Conservation (phyloP, 192 early-diverging fungal genomes). For the Linnemannia schmuckeri region DNA sequence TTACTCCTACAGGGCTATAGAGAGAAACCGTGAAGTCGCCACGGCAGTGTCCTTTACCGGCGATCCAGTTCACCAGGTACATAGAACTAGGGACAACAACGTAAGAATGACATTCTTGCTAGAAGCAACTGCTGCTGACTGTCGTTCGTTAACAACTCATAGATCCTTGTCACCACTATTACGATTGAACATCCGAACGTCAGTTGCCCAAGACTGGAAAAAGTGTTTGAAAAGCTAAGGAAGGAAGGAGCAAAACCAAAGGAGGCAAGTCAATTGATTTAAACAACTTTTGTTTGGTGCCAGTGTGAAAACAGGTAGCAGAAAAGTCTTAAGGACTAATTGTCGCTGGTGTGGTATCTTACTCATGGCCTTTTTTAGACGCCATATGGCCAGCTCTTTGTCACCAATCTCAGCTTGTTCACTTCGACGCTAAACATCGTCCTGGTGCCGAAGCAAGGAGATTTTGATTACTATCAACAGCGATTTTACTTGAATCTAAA, state of each 20-base stretch:
- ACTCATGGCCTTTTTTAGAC: slow-evolving; percentile 49
- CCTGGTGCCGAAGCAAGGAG: slow-evolving; percentile 59
- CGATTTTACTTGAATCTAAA: slow-evolving; percentile 67
- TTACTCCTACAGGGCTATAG: slow-evolving; percentile 31
- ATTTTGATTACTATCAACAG: slow-evolving; percentile 60
- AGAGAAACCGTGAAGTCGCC: slow-evolving; percentile 51
- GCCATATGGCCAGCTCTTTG: slow-evolving; percentile 58
- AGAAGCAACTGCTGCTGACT: not conserved
- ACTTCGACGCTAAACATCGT: slow-evolving; percentile 64
- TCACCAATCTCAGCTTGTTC: slow-evolving; percentile 62
- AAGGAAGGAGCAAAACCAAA: slow-evolving; percentile 39
- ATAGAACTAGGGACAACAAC: not conserved
- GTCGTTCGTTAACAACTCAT: not conserved
- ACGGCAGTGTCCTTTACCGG: slow-evolving; percentile 52
- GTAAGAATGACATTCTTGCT: not conserved
- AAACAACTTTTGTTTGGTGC: not conserved
- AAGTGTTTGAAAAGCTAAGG: slow-evolving; percentile 37
- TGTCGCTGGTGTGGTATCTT: not conserved
- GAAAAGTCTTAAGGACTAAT: not conserved
- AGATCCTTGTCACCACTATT: slow-evolving; percentile 35
- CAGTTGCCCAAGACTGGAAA: slow-evolving; percentile 41
- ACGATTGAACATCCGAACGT: slow-evolving; percentile 42
- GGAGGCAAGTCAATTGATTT: slow-evolving; percentile 23
- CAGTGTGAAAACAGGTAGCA: not conserved
- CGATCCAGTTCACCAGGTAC: slow-evolving; percentile 43